Evolutionary conservation across 2,329 filamentous ascomycete genomes (phyloP), one percentile per base, ranked within the genome.

Genomic region (Orbilia ellipsospora): DNA sequence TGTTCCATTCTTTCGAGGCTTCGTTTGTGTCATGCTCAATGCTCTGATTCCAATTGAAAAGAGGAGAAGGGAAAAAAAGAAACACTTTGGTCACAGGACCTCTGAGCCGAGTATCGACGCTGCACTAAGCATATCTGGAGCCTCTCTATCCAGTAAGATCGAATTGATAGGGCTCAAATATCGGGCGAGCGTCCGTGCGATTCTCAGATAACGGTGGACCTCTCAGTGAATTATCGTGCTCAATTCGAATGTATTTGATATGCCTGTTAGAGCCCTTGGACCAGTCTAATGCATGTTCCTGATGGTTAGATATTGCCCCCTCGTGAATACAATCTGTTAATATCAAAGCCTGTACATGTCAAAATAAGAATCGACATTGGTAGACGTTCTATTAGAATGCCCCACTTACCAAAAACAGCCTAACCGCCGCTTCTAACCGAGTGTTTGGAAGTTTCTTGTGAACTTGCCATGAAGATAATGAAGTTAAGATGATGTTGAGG

Each of bases 1-100:
- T 42, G 23, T 42, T 60, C 31, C 28, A 36, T 57, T 57, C 13
- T 57, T 61, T 52, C 26, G 20, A 55, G 48, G 28, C 13, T 15
- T 57, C 6, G 54, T n/a, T 23, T 5, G 12, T 52, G 48, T 48
- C 52, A 50, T 52, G 8, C 20, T 23, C 31, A 51, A 59, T 60
- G 50, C 18, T 62, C 13, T 52, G 4, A 18, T 23, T 13, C 16
- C 16, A n/a, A n/a, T 48, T 48, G 44, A 18, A 48, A n/a, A 23
- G 6, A 18, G 18, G 63, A 15, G 15, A 31, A 51, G 44, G 16
- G 23, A 28, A 40, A 74, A 67, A 64, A 74, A 74, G 56, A 67
- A 62, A 73, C 23, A 18, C 40, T 28, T 20, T 18, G 70, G 63
- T 74, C 70, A 74, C 63, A 63, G 44, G 70, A 63, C 70, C 63